Base-by-base conservation (phyloP, 371 early-diverging fungal species). In the Mucor mucedo region DNA sequence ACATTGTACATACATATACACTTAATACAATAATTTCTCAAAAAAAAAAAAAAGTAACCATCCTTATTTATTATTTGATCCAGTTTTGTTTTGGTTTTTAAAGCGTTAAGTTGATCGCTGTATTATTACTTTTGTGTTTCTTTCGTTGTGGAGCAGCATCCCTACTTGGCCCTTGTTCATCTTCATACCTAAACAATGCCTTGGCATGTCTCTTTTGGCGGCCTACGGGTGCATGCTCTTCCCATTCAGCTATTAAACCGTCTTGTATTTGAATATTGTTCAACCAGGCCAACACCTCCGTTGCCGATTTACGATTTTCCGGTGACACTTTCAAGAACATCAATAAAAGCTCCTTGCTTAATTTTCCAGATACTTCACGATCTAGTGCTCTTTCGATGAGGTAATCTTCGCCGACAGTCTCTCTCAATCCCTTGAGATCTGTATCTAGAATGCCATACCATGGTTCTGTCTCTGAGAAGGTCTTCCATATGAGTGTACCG, bases 401-500 rank as follows among this genome's bases (percentile, higher is more conserved):
- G 7, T 68, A 68, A 52, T 85, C 84, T 29, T 77, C 78, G 11
- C 77, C 55, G 3, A 87, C 86, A n/a, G 79, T 75, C 14, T 84
- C 78, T 10, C 89, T 78, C 16, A 89, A 70, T 9, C 72, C 81
- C 44, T 74, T 77, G 27, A 88, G 57, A 64, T 87, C 86, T 2
- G 80, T 84, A 48, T 89, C 87, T 11, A 85, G 72, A 11, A 85
- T 78, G 13, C 87, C 86, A 44, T 78, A 69, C 89, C 87, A 89
- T 2, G 89, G 89, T 32, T 84, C 84, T 0, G 80, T 85, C n/a
- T 83, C 86, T 0, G 85, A 72, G 62, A 87, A 85, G 1, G 78
- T 80, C 49, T 85, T 79, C 89, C 89, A 89, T n/a, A 86, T 81
- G 16, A 89, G 57, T 1, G 86, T 83, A 1, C 87, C 87, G n/a